Evolutionary conservation across 2,329 filamentous ascomycete genomes (phyloP).

Genomic region (Pseudohalonectria lignicola): DNA sequence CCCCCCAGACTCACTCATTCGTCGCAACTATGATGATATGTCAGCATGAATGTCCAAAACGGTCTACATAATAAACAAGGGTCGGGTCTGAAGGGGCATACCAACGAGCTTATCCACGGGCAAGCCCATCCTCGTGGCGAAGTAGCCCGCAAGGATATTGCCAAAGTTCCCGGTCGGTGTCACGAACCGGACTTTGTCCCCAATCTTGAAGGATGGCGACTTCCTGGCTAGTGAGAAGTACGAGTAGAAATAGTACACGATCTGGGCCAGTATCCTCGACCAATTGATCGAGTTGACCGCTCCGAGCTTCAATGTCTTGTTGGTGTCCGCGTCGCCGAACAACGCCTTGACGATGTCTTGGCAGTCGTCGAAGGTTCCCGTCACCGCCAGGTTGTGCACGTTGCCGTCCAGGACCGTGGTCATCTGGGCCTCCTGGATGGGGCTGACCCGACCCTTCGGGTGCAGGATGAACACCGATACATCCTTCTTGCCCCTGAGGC

Average conservation of each 20-base stretch:
- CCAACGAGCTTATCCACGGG: slow-evolving; percentile 72
- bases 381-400: slow-evolving; percentile 83
- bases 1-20: slow-evolving; percentile 48
- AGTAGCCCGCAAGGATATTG: slow-evolving; percentile 87
- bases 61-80: not conserved
- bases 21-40: slow-evolving; percentile 53
- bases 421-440: slow-evolving; percentile 95
- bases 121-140: slow-evolving; percentile 50
- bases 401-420: slow-evolving; percentile 84
- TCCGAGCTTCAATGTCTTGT: slow-evolving; percentile 71
- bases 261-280: slow-evolving; percentile 90
- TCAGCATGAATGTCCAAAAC: not conserved
- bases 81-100: not conserved
- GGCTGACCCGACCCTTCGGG: slow-evolving; percentile 81
- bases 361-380: slow-evolving; percentile 92
- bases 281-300: slow-evolving; percentile 98
- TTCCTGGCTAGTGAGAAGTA: slow-evolving; percentile 71
- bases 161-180: slow-evolving; percentile 94
- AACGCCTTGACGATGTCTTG: slow-evolving; percentile 94
- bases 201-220: slow-evolving; percentile 47
- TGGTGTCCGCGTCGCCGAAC: slow-evolving; percentile 77
- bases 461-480: slow-evolving; percentile 92
- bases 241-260: slow-evolving; percentile 91
- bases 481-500: slow-evolving; percentile 89
- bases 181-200: slow-evolving; percentile 68